Evolutionary conservation across 306 rosid species (phyloP).

Genomic region (Cucurbita argyrosperma): DNA sequence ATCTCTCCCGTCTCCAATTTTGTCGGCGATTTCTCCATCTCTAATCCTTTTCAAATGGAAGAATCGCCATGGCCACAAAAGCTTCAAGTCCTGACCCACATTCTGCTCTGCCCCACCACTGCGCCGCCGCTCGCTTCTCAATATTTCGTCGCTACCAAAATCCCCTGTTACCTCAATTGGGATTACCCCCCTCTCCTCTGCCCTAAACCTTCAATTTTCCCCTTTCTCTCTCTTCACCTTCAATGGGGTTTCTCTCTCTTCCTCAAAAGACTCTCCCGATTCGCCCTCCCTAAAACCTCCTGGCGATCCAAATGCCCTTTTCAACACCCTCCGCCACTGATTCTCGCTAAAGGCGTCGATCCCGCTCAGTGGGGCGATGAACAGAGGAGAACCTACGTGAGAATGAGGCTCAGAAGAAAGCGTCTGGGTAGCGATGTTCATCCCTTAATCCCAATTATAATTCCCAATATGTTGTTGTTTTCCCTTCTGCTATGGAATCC

Average conservation of each 20-base stretch:
- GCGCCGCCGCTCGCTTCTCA: slow-evolving; percentile 61
- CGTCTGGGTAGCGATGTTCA: slow-evolving; percentile 20
- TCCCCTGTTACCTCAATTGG: slow-evolving; percentile 72
- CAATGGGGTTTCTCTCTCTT: slow-evolving; percentile 45
- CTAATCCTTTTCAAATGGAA: slow-evolving; percentile 10
- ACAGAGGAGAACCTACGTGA: slow-evolving; percentile 27
- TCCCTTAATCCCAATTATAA: slow-evolving; percentile 33
- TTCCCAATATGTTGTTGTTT: slow-evolving; percentile 47
- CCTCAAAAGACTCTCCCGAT: slow-evolving; percentile 36
- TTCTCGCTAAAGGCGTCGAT: slow-evolving; percentile 47
- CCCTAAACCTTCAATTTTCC: slow-evolving; percentile 8
- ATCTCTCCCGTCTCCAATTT: neutral
- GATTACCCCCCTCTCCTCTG: slow-evolving; percentile 83
- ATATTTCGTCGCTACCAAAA: slow-evolving; percentile 44
- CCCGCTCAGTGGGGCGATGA: slow-evolving; percentile 46
- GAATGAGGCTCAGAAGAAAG: slow-evolving; percentile 42
- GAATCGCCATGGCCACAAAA: slow-evolving; percentile 52
- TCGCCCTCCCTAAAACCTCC: slow-evolving; percentile 34
- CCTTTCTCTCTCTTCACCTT: slow-evolving; percentile 28
- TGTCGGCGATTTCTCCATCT: neutral
- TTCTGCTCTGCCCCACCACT: slow-evolving; percentile 52
- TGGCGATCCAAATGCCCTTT: slow-evolving; percentile 83
- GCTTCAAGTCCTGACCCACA: slow-evolving; percentile 54
- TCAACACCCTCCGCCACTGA: slow-evolving; percentile 65
- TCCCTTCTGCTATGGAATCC: slow-evolving; percentile 56